A percentile compares a stretch with the other conserved stretches of the same genome.
These are phyloP conservation scores for Arthrobotrys sinensis DNA, from an alignment of 2,329 filamentous ascomycete species.

Conservation along the genomic window DNA sequence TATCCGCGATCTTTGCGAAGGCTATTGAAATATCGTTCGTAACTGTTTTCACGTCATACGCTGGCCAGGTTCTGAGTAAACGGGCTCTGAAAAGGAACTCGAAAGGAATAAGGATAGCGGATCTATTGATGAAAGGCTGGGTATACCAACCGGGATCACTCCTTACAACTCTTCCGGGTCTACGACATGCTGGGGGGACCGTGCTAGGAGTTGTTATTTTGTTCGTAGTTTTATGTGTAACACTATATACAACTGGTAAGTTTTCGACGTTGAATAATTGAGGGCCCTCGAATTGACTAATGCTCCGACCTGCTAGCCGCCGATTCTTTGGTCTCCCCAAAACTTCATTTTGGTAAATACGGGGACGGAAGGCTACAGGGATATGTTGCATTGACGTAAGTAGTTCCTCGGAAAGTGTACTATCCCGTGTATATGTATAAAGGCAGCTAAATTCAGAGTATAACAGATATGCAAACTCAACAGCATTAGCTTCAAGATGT, in stretches of 20 bases:
- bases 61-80: conserved; percentile 82
- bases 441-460: conserved; percentile 7
- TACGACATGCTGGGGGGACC: conserved; percentile 47
- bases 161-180: conserved; percentile 34
- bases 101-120: conserved; percentile 79
- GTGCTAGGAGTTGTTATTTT: conserved; percentile 45
- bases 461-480: conserved; percentile 54
- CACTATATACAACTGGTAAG: conserved; percentile 56
- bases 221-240: conserved; percentile 52
- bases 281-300: background rate
- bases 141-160: conserved; percentile 69
- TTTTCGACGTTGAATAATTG: background rate
- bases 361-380: conserved; percentile 54
- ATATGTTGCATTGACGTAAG: conserved; percentile 43
- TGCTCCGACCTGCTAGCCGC: conserved; percentile 75
- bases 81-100: conserved; percentile 76
- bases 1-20: conserved; percentile 81
- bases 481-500: conserved; percentile 49
- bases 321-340: conserved; percentile 81
- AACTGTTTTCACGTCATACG: conserved; percentile 80
- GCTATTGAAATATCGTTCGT: conserved; percentile 84
- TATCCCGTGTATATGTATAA: background rate
- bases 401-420: background rate
- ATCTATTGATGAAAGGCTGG: conserved; percentile 85
- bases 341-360: conserved; percentile 75